Percentiles rank a stretch among this genome's conserved stretches.
Evolutionary conservation across 1,284 basidiomycete genomes (phyloP).

Genomic region (Microbotryum scabiosae): DNA sequence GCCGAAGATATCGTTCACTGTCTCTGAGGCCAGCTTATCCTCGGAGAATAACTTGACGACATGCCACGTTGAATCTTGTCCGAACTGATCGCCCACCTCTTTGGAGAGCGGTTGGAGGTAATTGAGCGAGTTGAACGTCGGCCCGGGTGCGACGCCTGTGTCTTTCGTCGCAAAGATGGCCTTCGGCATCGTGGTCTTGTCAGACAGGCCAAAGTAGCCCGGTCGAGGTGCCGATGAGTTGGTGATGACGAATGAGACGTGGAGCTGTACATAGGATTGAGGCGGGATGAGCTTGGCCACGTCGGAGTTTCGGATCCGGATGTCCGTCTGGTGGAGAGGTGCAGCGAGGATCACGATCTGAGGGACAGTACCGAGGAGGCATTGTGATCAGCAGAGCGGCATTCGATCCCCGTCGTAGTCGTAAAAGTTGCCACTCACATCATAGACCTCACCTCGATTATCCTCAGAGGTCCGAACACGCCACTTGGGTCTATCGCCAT

Average conservation of each 20-base stretch:
- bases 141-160: slow-evolving; percentile 47
- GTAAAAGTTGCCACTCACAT: slow-evolving; percentile 10
- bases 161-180: slow-evolving; percentile 67
- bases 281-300: slow-evolving; percentile 49
- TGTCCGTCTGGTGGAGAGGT: slow-evolving; percentile 56
- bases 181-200: slow-evolving; percentile 49
- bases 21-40: slow-evolving; percentile 55
- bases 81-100: not conserved
- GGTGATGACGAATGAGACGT: slow-evolving; percentile 83
- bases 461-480: slow-evolving; percentile 19
- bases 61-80: slow-evolving; percentile 40
- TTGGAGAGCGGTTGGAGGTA: slow-evolving; percentile 58
- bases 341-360: slow-evolving; percentile 63
- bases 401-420: no score
- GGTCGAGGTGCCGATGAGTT: slow-evolving; percentile 55
- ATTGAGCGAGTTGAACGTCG: slow-evolving; percentile 81
- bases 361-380: slow-evolving; percentile 44
- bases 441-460: slow-evolving; percentile 17
- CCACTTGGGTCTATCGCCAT: slow-evolving; percentile 30
- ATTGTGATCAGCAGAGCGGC: not conserved
- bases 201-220: slow-evolving; percentile 59
- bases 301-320: slow-evolving; percentile 37
- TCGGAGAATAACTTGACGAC: slow-evolving; percentile 82
- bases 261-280: slow-evolving; percentile 70
- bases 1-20: slow-evolving; percentile 57